These are phyloP conservation scores for Epichloe gansuensis DNA, from an alignment of 2,329 filamentous ascomycete species.

Conservation along the genomic window DNA sequence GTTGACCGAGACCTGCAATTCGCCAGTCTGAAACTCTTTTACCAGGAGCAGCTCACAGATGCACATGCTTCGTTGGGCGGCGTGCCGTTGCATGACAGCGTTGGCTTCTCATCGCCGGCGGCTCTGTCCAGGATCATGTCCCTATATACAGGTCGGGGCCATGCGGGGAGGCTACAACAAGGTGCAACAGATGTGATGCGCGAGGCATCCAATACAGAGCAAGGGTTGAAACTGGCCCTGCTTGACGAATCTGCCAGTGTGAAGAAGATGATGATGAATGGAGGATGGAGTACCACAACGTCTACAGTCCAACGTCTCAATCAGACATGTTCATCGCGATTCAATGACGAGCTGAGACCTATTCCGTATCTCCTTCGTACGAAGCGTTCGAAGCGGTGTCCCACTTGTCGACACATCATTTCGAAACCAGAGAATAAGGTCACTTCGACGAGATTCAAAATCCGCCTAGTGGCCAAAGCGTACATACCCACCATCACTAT, in stretches of 20 bases:
- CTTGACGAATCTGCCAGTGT: conserved; percentile 52
- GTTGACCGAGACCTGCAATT: conserved; percentile 61
- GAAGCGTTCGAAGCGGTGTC: conserved; percentile 88
- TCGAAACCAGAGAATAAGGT: conserved; percentile 90
- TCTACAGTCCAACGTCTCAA: conserved; percentile 35
- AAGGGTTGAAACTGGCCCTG: conserved; percentile 56
- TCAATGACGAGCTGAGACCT: conserved; percentile 65
- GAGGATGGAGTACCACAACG: conserved; percentile 53
- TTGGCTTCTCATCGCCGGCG: conserved; percentile 61
- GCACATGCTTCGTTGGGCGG: conserved; percentile 40
- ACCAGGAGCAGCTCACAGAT: conserved; percentile 64
- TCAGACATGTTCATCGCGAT: conserved; percentile 45
- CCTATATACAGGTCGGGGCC: conserved; percentile 60
- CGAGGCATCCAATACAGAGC: conserved; percentile 57
- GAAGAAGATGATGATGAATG: conserved; percentile 44
- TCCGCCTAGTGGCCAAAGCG: conserved; percentile 75
- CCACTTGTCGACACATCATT: conserved; percentile 85
- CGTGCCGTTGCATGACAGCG: conserved; percentile 24
- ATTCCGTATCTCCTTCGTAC: conserved; percentile 74
- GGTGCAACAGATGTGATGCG: conserved; percentile 63
- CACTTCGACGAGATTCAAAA: conserved; percentile 78
- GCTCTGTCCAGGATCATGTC: conserved; percentile 84
- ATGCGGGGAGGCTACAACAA: conserved; percentile 52
- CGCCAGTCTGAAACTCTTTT: conserved; percentile 64
- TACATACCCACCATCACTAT: conserved; percentile 79